Evolutionary conservation across 805 yeast genomes (phyloP).

Genomic region (Lachancea nothofagi): DNA sequence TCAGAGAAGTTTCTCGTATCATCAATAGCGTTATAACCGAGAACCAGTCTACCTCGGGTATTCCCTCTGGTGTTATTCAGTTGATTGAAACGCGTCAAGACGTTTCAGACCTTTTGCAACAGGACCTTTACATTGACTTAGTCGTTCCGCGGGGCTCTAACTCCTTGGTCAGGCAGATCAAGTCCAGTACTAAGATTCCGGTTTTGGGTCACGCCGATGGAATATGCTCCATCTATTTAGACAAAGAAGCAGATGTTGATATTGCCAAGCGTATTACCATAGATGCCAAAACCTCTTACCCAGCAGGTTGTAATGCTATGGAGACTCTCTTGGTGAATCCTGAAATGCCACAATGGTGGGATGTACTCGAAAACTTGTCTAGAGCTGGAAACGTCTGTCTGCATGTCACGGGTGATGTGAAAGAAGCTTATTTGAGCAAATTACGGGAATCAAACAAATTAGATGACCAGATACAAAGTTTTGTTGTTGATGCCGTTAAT

Average conservation of each 20-base stretch:
- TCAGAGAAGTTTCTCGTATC: slow-evolving; percentile 71
- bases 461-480: slow-evolving; percentile 20
- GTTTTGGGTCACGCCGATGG: slow-evolving; percentile 99
- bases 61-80: slow-evolving; percentile 80
- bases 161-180: slow-evolving; percentile 80
- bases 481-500: slow-evolving; percentile 43
- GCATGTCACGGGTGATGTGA: slow-evolving; percentile 56
- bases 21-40: slow-evolving; percentile 51
- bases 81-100: slow-evolving; percentile 85
- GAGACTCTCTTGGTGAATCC: slow-evolving; percentile 68
- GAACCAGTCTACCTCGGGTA: slow-evolving; percentile 46
- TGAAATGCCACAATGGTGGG: slow-evolving; percentile 33
- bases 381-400: slow-evolving; percentile 61
- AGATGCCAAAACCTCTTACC: slow-evolving; percentile 92
- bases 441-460: slow-evolving; percentile 15
- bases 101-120: slow-evolving; percentile 74
- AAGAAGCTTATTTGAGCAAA: slow-evolving; percentile 23
- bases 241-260: slow-evolving; percentile 64
- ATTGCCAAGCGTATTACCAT: slow-evolving; percentile 73
- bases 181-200: slow-evolving; percentile 86
- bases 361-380: slow-evolving; percentile 42
- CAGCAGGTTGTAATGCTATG: slow-evolving; percentile 98
- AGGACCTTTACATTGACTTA: slow-evolving; percentile 86
- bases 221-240: slow-evolving; percentile 82
- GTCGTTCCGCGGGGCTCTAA: slow-evolving; percentile 99